Base-by-base conservation (phyloP, 306 rosid genomes). In the Vicia villosa region DNA sequence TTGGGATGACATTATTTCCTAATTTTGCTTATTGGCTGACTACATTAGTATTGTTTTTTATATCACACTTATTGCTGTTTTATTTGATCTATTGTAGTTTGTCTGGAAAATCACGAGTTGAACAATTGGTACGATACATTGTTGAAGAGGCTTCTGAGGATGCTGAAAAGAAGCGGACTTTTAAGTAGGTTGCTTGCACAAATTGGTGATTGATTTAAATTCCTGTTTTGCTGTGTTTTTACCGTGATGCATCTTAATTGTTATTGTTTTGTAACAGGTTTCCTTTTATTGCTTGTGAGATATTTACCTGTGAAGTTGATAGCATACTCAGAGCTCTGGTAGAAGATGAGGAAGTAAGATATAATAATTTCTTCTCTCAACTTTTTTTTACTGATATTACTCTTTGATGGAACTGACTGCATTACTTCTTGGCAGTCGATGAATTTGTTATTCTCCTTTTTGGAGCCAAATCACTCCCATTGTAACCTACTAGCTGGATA, bases 231-330 rank as follows among this genome's bases (percentile, higher is more conserved):
- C 28, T 63, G n/a, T 46, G 64, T 63, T 55, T 63, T 51, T 60
- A 40, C 10, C 10, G 59, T 83, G 75, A 42, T 68, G 68, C 42
- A 84, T 65, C 60, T 78, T 73, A 47, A 21, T 32, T 67, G 64
- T 52, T 52, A 64, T 74, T 79, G 12, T 74, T 77, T 45, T 80
- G 67, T 73, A 40, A 64, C 91, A 95, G 97, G 91, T 95, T 91
- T 81, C 97, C 99, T 71, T 91, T 91, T 71, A 89, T 95, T 73
- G 97, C 96, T 41, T 91, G 97, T 70, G 99, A 95, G 89, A 88
- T 89, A 66, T 91, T 95, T 82, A 95, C 99, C 19, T 95, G 99
- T 66, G 99, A 95, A 85, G 95, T 95, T 74, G 99, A 95, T 80
- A 82, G 76, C 77, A 87, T 95, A 71, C 97, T 95, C 83, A 87